These are phyloP conservation scores for Syzygium malaccense DNA, from an alignment of 441 rosid genomes.

Conservation along the genomic window DNA sequence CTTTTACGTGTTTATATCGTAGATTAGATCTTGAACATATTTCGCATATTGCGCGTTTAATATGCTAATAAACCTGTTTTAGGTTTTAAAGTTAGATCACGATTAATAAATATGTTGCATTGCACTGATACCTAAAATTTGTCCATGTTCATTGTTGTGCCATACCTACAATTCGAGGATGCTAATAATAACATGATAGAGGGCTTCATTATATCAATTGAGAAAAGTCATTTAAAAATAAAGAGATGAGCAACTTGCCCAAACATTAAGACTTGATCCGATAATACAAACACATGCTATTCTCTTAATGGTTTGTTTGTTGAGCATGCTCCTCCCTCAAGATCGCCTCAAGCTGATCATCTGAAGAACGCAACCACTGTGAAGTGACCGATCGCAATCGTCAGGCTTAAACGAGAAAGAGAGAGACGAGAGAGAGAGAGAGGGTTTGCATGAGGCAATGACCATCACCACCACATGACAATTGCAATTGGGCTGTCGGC, in stretches of 20 bases:
- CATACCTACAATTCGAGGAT: not conserved
- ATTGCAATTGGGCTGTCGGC: not conserved
- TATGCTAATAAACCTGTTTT: fast-evolving
- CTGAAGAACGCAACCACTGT: fast-evolving
- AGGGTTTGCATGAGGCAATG: not conserved
- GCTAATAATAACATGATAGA: not conserved
- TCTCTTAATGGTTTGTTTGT: fast-evolving
- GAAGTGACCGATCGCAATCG: fast-evolving
- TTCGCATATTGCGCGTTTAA: fast-evolving
- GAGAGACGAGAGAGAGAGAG: not conserved
- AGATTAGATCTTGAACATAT: fast-evolving
- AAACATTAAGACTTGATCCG: not conserved
- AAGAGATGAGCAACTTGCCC: not conserved
- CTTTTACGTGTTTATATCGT: fast-evolving
- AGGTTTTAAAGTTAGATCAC: not conserved
- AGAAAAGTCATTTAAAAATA: not conserved
- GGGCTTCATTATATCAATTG: not conserved
- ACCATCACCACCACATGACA: not conserved
- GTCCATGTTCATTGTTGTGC: not conserved
- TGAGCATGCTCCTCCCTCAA: not conserved
- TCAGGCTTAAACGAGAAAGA: fast-evolving
- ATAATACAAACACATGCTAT: fast-evolving
- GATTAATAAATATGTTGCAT: not conserved
- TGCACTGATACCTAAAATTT: not conserved
- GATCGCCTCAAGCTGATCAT: too few relatives aligned